Evolutionary conservation across 345 rosid genomes (phyloP).

Genomic region (Eucalyptus albens): DNA sequence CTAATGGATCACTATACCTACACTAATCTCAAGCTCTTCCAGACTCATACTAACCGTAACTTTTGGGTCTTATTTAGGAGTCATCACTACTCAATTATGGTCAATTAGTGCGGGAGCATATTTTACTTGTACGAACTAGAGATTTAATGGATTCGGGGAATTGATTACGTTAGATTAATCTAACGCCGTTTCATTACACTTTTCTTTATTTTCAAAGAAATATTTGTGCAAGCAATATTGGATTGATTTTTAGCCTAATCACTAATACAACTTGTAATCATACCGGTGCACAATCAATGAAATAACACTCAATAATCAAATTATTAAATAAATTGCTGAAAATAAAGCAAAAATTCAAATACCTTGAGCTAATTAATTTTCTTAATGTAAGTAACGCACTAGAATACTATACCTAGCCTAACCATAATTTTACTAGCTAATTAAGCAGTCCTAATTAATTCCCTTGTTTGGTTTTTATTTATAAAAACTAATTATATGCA

Average conservation of each 20-base stretch:
- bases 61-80: not conserved
- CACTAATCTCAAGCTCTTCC: not conserved
- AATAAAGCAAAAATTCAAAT: not conserved
- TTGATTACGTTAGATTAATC: too few species aligned
- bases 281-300: not conserved
- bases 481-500: not conserved
- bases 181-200: rapidly evolving
- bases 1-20: not conserved
- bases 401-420: not conserved
- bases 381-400: not conserved
- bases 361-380: not conserved
- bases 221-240: not conserved
- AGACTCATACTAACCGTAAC: rapidly evolving
- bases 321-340: too few species aligned
- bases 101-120: not conserved
- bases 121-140: too few species aligned
- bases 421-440: not conserved
- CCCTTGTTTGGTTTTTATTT: not conserved
- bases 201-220: not conserved
- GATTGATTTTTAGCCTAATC: not conserved
- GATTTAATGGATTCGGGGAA: not conserved
- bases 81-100: not conserved
- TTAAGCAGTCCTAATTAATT: not conserved
- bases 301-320: not conserved
- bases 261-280: not conserved